Evolutionary conservation across 345 rosid species (phyloP).

Genomic region (Gynandropsis gynandra): DNA sequence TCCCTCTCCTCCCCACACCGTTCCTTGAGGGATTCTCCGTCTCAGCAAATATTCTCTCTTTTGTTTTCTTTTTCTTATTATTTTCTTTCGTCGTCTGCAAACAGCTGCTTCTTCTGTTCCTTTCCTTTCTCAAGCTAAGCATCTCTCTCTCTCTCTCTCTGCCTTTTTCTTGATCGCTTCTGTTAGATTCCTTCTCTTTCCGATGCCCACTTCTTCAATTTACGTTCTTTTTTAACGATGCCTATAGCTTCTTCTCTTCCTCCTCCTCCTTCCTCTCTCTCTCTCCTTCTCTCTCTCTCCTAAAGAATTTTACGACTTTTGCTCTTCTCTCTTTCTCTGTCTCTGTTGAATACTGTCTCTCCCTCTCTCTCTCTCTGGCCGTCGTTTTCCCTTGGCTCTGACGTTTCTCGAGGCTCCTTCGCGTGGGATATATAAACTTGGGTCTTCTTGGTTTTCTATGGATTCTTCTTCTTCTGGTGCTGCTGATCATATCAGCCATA

Average conservation of each 20-base stretch:
- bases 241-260: slow-evolving; percentile 23
- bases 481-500: slow-evolving; percentile 39
- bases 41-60: slow-evolving; percentile 28
- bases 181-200: slow-evolving; percentile 38
- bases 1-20: slow-evolving; percentile 28
- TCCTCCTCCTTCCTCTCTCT: slow-evolving; percentile 13
- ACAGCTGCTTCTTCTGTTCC: slow-evolving; percentile 33
- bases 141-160: slow-evolving; percentile 45
- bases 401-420: no score
- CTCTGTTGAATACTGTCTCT: slow-evolving; percentile 9
- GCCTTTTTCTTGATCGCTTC: slow-evolving; percentile 28
- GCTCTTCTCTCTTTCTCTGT: slow-evolving; percentile 17
- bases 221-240: slow-evolving; percentile 29
- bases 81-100: slow-evolving; percentile 14
- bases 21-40: slow-evolving; percentile 32
- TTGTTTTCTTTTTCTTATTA: not conserved
- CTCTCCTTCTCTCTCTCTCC: slow-evolving; percentile 15
- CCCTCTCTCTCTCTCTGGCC: slow-evolving; percentile 22
- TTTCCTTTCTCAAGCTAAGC: slow-evolving; percentile 74
- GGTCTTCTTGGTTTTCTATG: slow-evolving; percentile 35
- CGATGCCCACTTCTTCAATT: slow-evolving; percentile 6
- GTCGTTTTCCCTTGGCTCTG: slow-evolving; percentile 35
- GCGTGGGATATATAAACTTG: slow-evolving; percentile 17
- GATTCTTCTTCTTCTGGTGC: slow-evolving; percentile 29
- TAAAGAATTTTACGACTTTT: slow-evolving; percentile 18